Percentiles rank a stretch among this genome's conserved stretches.
phyloP scores from a whole-genome alignment of 2,329 filamentous ascomycete genomes.

The Arthrocladium fulminans region DNA sequence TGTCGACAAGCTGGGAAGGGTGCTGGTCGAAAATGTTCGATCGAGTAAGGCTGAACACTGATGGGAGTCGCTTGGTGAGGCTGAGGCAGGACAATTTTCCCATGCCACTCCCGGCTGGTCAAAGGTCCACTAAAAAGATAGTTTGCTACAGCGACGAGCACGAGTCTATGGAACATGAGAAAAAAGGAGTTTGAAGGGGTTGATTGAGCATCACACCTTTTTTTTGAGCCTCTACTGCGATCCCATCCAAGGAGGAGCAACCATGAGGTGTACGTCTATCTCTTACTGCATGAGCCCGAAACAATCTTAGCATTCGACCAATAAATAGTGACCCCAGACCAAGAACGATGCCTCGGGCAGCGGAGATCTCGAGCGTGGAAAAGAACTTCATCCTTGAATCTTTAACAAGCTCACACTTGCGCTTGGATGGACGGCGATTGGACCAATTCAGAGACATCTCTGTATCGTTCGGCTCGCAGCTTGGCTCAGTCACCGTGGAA shows the following conservation, averaged over 20 bases:
- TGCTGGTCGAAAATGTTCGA: not conserved
- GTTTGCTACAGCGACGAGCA: not conserved
- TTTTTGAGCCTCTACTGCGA: too few species aligned
- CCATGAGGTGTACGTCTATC: not conserved
- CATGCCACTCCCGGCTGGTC: not conserved
- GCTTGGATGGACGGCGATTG: slow-evolving; percentile 72
- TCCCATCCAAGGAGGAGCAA: not conserved
- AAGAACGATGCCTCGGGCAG: slow-evolving; percentile 74
- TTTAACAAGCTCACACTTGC: slow-evolving; percentile 61
- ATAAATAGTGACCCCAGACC: not conserved
- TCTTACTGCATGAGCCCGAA: not conserved
- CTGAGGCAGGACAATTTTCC: not conserved
- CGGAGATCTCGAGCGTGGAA: slow-evolving; percentile 81
- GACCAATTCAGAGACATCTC: slow-evolving; percentile 72
- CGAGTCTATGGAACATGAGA: too few species aligned
- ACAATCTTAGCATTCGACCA: not conserved
- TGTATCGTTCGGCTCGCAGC: slow-evolving; percentile 79
- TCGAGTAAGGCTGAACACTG: not conserved
- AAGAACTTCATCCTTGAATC: slow-evolving; percentile 77
- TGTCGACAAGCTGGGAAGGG: not conserved
- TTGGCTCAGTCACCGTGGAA: slow-evolving; percentile 78
- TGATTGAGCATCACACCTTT: too few species aligned
- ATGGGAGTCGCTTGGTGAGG: not conserved
- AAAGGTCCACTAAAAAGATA: slow-evolving; percentile 1
- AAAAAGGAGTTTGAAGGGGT: too few species aligned